Percentiles rank a stretch among this genome's conserved stretches.
phyloP scores from a whole-genome alignment of 2,329 filamentous ascomycete species.

The Apiospora aurea region DNA sequence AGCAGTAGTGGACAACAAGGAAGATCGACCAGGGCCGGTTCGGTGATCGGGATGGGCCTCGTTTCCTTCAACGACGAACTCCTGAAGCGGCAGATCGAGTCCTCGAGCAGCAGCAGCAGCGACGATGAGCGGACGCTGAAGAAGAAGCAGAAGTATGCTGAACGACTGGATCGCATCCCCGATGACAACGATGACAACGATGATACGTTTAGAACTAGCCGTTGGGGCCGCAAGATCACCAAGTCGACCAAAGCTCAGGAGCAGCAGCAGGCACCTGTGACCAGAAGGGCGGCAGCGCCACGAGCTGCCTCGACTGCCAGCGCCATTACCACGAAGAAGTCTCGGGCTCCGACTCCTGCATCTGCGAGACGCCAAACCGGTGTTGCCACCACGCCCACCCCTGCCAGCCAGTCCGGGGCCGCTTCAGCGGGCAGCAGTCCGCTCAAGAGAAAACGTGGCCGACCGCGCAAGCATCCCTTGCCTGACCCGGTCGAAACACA shows the following conservation, averaged over 20 bases:
- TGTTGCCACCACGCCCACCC: background rate
- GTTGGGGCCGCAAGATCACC: background rate
- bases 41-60: background rate
- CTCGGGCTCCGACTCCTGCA: background rate
- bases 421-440: background rate
- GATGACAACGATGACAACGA: background rate
- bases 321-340: background rate
- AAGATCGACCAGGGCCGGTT: background rate
- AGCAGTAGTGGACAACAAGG: background rate
- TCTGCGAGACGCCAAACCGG: background rate
- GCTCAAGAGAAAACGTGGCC: background rate
- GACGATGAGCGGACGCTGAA: background rate
- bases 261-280: background rate
- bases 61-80: background rate
- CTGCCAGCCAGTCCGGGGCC: background rate
- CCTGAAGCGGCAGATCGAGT: background rate
- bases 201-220: background rate
- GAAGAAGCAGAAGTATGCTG: background rate
- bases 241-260: background rate
- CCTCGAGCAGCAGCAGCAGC: slow-evolving; percentile 11
- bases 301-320: background rate
- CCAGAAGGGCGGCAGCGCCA: background rate
- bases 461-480: slow-evolving; percentile 6
- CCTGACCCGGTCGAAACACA: background rate
- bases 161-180: background rate